Evolutionary conservation across 2,329 filamentous ascomycete genomes (phyloP).

Genomic region (Botrytis byssoidea): DNA sequence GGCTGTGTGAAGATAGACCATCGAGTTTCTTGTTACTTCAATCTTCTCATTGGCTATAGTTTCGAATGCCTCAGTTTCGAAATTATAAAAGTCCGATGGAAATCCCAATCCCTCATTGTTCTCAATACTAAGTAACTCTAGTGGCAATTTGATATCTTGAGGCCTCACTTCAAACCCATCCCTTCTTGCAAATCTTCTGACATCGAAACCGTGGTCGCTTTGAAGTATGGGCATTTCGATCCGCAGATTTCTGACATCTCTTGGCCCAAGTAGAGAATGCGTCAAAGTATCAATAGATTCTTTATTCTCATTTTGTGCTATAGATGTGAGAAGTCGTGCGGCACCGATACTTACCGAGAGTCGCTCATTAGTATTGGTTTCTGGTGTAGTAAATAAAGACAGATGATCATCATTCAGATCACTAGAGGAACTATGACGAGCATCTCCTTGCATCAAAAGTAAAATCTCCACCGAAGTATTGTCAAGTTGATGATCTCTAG

Average conservation of each 20-base stretch:
- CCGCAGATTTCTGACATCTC: conserved; percentile 20
- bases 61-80: conserved; percentile 22
- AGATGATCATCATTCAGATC: conserved; percentile 26
- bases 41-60: conserved; percentile 33
- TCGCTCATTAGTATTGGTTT: conserved; percentile 30
- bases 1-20: conserved; percentile 30
- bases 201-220: conserved; percentile 35
- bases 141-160: conserved; percentile 34
- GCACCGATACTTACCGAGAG: conserved; percentile 31
- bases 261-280: conserved; percentile 18
- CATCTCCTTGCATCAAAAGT: conserved; percentile 18
- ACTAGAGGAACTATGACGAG: neutral
- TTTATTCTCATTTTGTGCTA: conserved; percentile 22
- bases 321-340: conserved; percentile 29
- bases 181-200: conserved; percentile 30
- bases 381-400: conserved; percentile 25
- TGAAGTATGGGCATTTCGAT: conserved; percentile 36
- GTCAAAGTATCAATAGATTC: conserved; percentile 24
- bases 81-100: conserved; percentile 25
- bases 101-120: conserved; percentile 34
- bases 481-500: conserved; percentile 30
- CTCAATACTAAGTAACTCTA: conserved; percentile 35
- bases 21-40: conserved; percentile 30
- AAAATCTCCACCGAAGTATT: conserved; percentile 26
- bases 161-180: conserved; percentile 34